phyloP scores from a whole-genome alignment of 1,284 basidiomycete species.

The Sporisorium iseilematis-ciliati region DNA sequence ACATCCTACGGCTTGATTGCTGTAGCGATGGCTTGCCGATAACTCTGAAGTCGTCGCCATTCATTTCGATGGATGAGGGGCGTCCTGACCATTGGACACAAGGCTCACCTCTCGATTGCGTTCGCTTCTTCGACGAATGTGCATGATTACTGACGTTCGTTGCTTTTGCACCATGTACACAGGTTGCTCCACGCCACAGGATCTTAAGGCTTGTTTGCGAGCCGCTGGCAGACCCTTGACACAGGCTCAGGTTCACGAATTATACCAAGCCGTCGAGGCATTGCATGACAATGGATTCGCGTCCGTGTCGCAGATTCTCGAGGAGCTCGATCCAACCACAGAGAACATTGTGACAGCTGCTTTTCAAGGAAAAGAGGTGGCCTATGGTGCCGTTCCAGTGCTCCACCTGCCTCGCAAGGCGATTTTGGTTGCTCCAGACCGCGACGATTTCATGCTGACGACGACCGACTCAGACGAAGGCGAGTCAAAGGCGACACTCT shows the following conservation, averaged over 20 bases:
- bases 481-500: background rate
- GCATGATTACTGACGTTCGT: conserved; percentile 3
- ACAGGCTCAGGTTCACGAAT: conserved; percentile 5
- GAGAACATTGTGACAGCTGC: conserved; percentile 32
- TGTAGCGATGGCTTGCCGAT: conserved; percentile 44
- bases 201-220: conserved; percentile 21
- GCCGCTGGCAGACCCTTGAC: conserved; percentile 17
- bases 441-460: conserved; percentile 27
- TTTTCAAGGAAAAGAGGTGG: conserved; percentile 4
- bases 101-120: background rate
- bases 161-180: background rate
- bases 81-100: conserved; percentile 46
- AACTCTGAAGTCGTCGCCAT: conserved; percentile 48
- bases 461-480: conserved; percentile 10
- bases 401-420: conserved; percentile 23
- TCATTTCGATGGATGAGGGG: conserved; percentile 13
- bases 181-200: conserved; percentile 18
- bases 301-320: conserved; percentile 23
- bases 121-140: background rate
- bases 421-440: background rate
- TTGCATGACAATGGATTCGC: conserved; percentile 13
- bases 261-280: conserved; percentile 10
- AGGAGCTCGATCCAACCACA: conserved; percentile 31
- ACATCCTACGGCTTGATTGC: conserved; percentile 46
- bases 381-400: conserved; percentile 18